These are phyloP conservation scores for Kentomonas sorsogonicus DNA, from an alignment of 208 protist genomes.

Conservation along the genomic window DNA sequence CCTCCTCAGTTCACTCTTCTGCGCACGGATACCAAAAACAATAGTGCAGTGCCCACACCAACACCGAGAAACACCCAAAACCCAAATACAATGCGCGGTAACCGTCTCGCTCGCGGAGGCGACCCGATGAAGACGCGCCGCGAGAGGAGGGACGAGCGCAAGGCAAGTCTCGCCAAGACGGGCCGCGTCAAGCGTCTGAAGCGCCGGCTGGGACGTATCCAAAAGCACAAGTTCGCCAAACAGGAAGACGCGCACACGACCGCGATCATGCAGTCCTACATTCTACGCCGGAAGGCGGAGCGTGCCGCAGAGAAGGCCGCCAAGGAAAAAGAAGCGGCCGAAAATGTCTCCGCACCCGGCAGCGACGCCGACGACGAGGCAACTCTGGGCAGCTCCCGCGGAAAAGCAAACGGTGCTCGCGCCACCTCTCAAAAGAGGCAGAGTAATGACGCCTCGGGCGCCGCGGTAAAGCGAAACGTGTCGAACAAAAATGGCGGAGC, in stretches of 20 bases:
- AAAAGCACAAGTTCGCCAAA: constrained; percentile 37
- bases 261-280: constrained; percentile 84
- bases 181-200: constrained; percentile 57
- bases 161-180: constrained; percentile 48
- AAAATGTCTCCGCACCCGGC: neutral
- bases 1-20: too few species aligned
- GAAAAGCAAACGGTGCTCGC: too few species aligned
- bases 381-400: neutral
- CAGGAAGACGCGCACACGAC: constrained; percentile 76
- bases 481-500: neutral
- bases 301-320: constrained; percentile 43
- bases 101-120: constrained; percentile 54
- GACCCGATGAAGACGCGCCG: constrained; percentile 84
- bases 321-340: constrained; percentile 18
- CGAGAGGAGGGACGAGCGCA: constrained; percentile 56
- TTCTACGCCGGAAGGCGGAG: constrained; percentile 68
- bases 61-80: neutral
- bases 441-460: constrained; percentile 5
- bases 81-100: constrained; percentile 57
- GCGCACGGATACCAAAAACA: too few species aligned
- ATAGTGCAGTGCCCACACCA: too few species aligned
- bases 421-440: too few species aligned
- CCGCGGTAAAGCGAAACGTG: neutral
- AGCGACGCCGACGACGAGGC: constrained; percentile 7
- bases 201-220: constrained; percentile 51